A percentile compares a stretch with the other conserved stretches of the same genome.
Conservation (phyloP, 331 rosid genomes). For the Quercus phellos region DNA sequence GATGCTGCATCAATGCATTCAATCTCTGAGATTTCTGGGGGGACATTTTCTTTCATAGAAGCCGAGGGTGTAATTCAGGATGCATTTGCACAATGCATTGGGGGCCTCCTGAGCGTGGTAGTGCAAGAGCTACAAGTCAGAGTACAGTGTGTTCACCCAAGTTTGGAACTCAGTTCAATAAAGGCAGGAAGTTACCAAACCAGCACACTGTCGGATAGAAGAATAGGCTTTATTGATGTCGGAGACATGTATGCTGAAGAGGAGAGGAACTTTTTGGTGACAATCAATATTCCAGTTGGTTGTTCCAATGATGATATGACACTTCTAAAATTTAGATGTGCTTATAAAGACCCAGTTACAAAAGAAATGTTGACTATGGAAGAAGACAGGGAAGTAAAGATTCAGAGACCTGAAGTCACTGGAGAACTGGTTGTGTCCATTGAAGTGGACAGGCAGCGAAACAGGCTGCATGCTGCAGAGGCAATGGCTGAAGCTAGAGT, state of each 20-base stretch:
- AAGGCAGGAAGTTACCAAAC: slow-evolving; percentile 76
- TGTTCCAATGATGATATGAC: slow-evolving; percentile 42
- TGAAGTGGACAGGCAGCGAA: slow-evolving; percentile 86
- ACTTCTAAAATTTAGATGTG: slow-evolving; percentile 51
- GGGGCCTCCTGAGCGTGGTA: slow-evolving; percentile 89
- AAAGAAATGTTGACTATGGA: slow-evolving; percentile 54
- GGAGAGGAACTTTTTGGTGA: slow-evolving; percentile 79
- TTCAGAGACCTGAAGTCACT: slow-evolving; percentile 56
- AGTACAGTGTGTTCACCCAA: slow-evolving; percentile 56
- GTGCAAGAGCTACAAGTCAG: slow-evolving; percentile 68
- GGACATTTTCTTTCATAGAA: slow-evolving; percentile 94
- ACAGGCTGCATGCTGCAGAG: slow-evolving; percentile 68
- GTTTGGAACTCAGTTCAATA: slow-evolving; percentile 50
- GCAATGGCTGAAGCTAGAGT: slow-evolving; percentile 77
- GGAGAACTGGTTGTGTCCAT: slow-evolving; percentile 44
- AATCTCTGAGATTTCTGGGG: slow-evolving; percentile 85
- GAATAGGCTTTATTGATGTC: slow-evolving; percentile 61
- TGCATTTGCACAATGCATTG: slow-evolving; percentile 97
- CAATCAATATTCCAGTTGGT: slow-evolving; percentile 65
- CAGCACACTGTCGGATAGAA: slow-evolving; percentile 36
- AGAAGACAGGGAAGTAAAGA: slow-evolving; percentile 53
- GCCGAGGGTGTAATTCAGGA: slow-evolving; percentile 82
- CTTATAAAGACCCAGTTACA: slow-evolving; percentile 58
- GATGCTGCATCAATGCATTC: slow-evolving; percentile 84
- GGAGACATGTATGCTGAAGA: slow-evolving; percentile 96